Conservation (phyloP, 257 asterid genomes). For the Forsythia viridissima region DNA sequence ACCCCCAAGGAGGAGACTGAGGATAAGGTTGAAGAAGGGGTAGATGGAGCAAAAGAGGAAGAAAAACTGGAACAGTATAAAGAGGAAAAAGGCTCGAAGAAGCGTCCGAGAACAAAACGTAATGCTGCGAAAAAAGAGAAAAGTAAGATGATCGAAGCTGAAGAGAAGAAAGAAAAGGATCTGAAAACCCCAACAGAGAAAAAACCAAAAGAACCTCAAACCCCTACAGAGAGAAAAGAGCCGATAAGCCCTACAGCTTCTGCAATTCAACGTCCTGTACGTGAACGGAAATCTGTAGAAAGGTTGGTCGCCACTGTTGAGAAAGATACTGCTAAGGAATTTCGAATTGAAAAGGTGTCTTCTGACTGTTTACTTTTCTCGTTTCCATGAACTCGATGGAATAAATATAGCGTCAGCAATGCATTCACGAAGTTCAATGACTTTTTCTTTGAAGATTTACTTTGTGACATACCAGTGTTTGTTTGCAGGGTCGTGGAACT, state of each 20-base stretch:
- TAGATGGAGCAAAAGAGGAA: background rate
- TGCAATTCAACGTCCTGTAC: constrained; percentile 76
- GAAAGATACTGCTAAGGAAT: constrained; percentile 59
- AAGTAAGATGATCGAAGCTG: constrained; percentile 40
- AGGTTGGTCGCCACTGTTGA: constrained; percentile 82
- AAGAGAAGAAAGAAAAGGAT: constrained; percentile 30
- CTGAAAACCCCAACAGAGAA: constrained; percentile 24
- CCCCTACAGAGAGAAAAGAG: constrained; percentile 40
- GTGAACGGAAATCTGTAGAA: constrained; percentile 91
- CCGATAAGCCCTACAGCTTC: constrained; percentile 60
- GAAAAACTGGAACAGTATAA: constrained; percentile 13
- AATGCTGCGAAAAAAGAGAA: constrained; percentile 36
- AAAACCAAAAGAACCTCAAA: constrained; percentile 34
- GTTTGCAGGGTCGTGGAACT: constrained; percentile 90
- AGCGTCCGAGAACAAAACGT: constrained; percentile 53
- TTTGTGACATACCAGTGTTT: constrained; percentile 11
- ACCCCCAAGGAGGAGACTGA: constrained; percentile 5
- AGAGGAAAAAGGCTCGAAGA: constrained; percentile 44
- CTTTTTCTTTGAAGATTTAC: constrained; percentile 21
- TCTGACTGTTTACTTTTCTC: background rate
- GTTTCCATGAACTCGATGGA: background rate
- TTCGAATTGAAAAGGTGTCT: constrained; percentile 74
- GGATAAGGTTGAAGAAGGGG: background rate
- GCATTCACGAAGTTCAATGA: background rate
- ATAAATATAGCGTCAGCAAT: background rate